Conservation (phyloP, 306 rosid species). For the Herpetospermum pedunculosum region DNA sequence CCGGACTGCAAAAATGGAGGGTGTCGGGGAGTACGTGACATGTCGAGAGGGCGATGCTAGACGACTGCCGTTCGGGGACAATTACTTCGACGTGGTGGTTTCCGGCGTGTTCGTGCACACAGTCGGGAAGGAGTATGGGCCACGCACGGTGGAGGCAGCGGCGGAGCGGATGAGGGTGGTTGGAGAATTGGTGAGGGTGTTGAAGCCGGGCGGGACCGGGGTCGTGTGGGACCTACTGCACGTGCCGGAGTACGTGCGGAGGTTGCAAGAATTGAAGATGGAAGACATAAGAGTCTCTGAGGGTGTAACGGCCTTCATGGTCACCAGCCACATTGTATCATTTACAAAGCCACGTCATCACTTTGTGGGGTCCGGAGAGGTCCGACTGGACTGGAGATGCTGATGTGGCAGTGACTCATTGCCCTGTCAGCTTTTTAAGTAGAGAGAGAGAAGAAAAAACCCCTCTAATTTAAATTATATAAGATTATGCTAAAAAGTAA, state of each 20-base stretch:
- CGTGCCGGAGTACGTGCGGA: conserved; percentile 80
- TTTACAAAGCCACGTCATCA: conserved; percentile 80
- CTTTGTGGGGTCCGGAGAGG: conserved; percentile 58
- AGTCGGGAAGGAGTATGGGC: conserved; percentile 78
- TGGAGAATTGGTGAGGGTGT: conserved; percentile 81
- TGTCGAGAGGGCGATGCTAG: conserved; percentile 88
- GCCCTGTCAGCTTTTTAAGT: neutral
- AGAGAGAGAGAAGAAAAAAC: neutral
- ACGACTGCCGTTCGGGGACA: conserved; percentile 76
- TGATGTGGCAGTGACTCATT: conserved; percentile 10
- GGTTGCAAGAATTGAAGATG: conserved; percentile 86
- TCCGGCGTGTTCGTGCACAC: conserved; percentile 92
- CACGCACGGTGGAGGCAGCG: conserved; percentile 71
- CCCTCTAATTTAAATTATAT: neutral
- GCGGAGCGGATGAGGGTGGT: conserved; percentile 92
- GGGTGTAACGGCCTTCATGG: conserved; percentile 91
- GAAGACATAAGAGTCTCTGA: conserved; percentile 81
- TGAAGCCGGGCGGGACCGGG: conserved; percentile 74
- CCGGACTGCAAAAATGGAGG: conserved; percentile 66
- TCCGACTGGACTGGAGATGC: conserved; percentile 88
- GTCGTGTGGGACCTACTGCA: conserved; percentile 97
- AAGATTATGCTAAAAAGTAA: neutral
- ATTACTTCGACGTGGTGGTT: conserved; percentile 87
- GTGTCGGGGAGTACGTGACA: conserved; percentile 90
- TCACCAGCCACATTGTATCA: conserved; percentile 82